A percentile compares a stretch with the other conserved stretches of the same genome.
phyloP scores from a whole-genome alignment of 176 grass and related monocot genomes.

The Olyra latifolia region DNA sequence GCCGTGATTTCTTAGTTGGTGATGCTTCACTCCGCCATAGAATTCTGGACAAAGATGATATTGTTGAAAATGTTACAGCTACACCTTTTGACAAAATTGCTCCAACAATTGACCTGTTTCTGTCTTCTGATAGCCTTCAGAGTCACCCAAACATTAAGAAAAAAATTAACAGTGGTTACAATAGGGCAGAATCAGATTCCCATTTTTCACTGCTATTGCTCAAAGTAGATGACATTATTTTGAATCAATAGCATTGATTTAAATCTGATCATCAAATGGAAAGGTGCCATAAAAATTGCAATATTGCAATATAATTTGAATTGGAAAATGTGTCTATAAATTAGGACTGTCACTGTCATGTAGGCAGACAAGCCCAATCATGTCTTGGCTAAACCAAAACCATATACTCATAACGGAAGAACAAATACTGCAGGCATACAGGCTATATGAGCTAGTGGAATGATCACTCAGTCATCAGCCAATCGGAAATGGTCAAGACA shows the following conservation, averaged over 20 bases:
- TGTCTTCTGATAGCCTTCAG: constrained; percentile 87
- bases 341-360: neutral
- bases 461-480: neutral
- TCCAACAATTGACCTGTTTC: constrained; percentile 92
- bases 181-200: neutral
- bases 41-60: constrained; percentile 90
- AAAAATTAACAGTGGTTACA: neutral
- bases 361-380: constrained; percentile 8
- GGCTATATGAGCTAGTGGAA: neutral
- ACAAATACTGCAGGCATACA: neutral
- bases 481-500: constrained; percentile 11
- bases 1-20: constrained; percentile 66
- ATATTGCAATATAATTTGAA: neutral
- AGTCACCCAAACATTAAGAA: constrained; percentile 6
- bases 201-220: neutral
- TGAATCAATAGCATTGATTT: neutral
- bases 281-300: neutral
- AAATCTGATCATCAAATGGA: constrained; percentile 16
- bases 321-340: neutral
- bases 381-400: constrained; percentile 5
- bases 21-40: constrained; percentile 77
- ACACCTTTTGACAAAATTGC: constrained; percentile 93
- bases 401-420: constrained; percentile 4
- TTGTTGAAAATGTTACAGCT: constrained; percentile 85
- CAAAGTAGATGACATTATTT: neutral